Evolutionary conservation across 768 basidiomycete genomes (phyloP), one percentile per base, ranked within the genome.

Genomic region (Heimioporus sp.): DNA sequence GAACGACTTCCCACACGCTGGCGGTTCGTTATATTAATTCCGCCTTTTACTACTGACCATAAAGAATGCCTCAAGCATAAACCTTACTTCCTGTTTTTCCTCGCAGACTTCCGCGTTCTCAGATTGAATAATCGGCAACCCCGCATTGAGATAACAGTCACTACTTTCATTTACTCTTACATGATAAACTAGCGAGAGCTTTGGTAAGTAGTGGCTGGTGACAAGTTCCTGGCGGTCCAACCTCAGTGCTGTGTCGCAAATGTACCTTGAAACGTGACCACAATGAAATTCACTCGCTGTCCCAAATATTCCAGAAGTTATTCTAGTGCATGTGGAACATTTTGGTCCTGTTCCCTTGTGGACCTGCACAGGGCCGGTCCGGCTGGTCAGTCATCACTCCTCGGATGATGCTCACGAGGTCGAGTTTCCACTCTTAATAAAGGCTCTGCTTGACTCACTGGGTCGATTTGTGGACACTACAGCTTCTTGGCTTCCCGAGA

Each of bases 391-490:
- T 28, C 24, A 28, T 28, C 24, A 28, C 24, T 28, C 24, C 24
- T 28, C 24, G n/a, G 32, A n/a, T 20, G 30, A 52, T 43, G 48
- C 38, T 31, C 38, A 51, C 28, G 20, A 19, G 24, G 24, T 28
- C 43, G 24, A 30, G 30, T 17, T 32, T 42, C 56, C 31, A 39
- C 38, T 40, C 52, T 36, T 51, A 45, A 48, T 57, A 62, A 60
- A 32, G 34, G 42, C 32, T 7, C 32, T 36, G 0, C 45, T 51
- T 20, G 41, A 36, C 12, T 40, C 15, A 38, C 43, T 35, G 34
- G 24, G 46, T 46, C 34, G 19, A 40, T 28, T 40, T 43, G 36
- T 51, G 54, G 37, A 24, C 43, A 37, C 41, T 34, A 11, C 43
- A 49, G 21, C 43, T 28, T 35, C 13, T 28, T 48, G 39, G 43